Percentiles rank a stretch among this genome's conserved stretches.
Conservation (phyloP, 2,329 filamentous ascomycete species). For the Phaeosphaeria sp. region DNA sequence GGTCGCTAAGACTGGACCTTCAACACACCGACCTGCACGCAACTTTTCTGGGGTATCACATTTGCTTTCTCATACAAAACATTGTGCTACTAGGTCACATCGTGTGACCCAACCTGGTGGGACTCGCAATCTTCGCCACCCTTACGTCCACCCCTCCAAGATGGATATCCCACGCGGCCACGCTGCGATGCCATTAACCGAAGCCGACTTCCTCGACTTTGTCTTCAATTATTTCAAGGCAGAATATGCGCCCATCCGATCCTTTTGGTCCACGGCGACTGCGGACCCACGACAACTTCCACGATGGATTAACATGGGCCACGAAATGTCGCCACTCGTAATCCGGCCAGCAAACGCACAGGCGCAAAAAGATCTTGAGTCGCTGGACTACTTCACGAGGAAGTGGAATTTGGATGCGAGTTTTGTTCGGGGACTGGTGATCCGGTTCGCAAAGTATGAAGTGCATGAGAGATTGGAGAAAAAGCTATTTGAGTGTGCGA, state of each 20-base stretch:
- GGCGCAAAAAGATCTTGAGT: slow-evolving; percentile 45
- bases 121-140: slow-evolving; percentile 12
- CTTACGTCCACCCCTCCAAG: not conserved
- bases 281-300: slow-evolving; percentile 37
- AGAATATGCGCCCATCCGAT: slow-evolving; percentile 46
- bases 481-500: slow-evolving; percentile 41
- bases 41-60: not conserved
- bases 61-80: not conserved
- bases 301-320: slow-evolving; percentile 43
- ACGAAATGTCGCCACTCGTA: slow-evolving; percentile 36
- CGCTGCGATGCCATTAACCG: slow-evolving; percentile 40
- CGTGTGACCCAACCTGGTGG: slow-evolving; percentile 2
- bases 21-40: not conserved
- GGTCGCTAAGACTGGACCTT: not conserved
- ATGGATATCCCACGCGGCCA: slow-evolving; percentile 44
- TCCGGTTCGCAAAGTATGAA: slow-evolving; percentile 44
- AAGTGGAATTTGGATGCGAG: slow-evolving; percentile 40
- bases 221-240: slow-evolving; percentile 48
- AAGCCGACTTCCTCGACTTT: slow-evolving; percentile 44
- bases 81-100: slow-evolving; percentile 1
- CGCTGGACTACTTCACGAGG: slow-evolving; percentile 39
- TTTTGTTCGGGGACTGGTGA: slow-evolving; percentile 41
- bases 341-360: slow-evolving; percentile 45
- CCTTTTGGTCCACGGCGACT: slow-evolving; percentile 44
- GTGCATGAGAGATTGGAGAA: slow-evolving; percentile 46